Evolutionary conservation across 1,284 basidiomycete genomes (phyloP).

Genomic region (Cystobasidium pallidum): DNA sequence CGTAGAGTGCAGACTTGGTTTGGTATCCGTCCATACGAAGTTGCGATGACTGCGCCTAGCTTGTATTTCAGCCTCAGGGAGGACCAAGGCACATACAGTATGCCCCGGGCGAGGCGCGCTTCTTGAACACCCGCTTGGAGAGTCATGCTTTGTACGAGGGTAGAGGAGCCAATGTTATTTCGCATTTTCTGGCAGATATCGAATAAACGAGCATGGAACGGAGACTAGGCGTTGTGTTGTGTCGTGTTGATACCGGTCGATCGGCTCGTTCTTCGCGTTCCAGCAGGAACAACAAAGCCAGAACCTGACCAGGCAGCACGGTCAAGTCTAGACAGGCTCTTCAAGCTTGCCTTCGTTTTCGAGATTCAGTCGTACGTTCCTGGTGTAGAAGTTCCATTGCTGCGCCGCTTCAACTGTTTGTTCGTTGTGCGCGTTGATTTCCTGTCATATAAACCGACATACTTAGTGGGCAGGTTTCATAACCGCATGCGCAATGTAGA

Average conservation of each 20-base stretch:
- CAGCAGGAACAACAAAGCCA: neutral
- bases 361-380: conserved; percentile 32
- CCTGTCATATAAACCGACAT: too few species aligned
- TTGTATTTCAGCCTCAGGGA: conserved; percentile 42
- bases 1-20: conserved; percentile 39
- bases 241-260: too few species aligned
- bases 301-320: neutral
- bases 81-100: conserved; percentile 7
- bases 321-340: conserved; percentile 16
- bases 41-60: conserved; percentile 30
- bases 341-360: conserved; percentile 31
- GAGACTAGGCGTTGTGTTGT: too few species aligned
- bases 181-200: too few species aligned
- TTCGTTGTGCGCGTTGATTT: conserved; percentile 45
- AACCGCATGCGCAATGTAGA: neutral
- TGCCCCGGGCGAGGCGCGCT: neutral
- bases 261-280: neutral
- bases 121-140: neutral
- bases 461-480: too few species aligned
- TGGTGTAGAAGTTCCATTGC: conserved; percentile 41
- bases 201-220: too few species aligned
- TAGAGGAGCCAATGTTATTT: too few species aligned
- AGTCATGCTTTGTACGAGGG: neutral
- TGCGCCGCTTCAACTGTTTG: conserved; percentile 35
- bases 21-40: conserved; percentile 42